Evolutionary conservation across 176 grass and related monocot species (phyloP).

Genomic region (Oryza glaberrima): DNA sequence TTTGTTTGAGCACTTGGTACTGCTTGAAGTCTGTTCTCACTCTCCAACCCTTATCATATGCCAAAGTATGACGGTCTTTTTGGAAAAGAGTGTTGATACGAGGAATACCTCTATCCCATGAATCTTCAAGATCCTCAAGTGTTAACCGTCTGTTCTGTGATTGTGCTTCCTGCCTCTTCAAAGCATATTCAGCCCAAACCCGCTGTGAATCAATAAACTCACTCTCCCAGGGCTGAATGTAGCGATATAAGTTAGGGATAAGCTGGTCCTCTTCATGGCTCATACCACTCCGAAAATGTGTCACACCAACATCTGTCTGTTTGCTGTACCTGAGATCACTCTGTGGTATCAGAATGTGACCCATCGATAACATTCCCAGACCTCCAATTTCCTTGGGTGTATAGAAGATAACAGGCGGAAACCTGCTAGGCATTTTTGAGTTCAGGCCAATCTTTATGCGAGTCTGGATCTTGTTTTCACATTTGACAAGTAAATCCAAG

Average conservation of each 20-base stretch:
- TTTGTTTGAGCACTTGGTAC: slow-evolving; percentile 99
- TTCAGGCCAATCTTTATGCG: slow-evolving; percentile 99
- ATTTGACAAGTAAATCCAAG: slow-evolving; percentile 96
- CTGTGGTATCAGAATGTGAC: slow-evolving; percentile 97
- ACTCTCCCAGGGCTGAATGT: slow-evolving; percentile 98
- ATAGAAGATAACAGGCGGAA: slow-evolving; percentile 98
- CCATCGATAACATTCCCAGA: slow-evolving; percentile 96
- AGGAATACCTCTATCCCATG: slow-evolving; percentile 98
- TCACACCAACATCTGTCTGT: slow-evolving; percentile 97
- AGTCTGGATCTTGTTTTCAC: slow-evolving; percentile 99
- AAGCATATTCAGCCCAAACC: slow-evolving; percentile 98
- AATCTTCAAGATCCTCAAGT: slow-evolving; percentile 98
- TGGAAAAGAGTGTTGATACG: slow-evolving; percentile 99
- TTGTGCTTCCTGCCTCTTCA: slow-evolving; percentile 99
- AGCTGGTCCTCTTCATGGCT: slow-evolving; percentile 99
- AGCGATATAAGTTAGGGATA: slow-evolving; percentile 96
- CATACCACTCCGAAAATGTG: slow-evolving; percentile 99
- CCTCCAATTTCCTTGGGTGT: slow-evolving; percentile 99
- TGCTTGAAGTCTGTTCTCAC: slow-evolving; percentile 98
- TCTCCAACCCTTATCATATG: slow-evolving; percentile 98
- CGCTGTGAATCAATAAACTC: slow-evolving; percentile 99
- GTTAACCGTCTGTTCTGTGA: slow-evolving; percentile 92
- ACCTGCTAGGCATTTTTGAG: slow-evolving; percentile 98
- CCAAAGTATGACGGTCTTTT: slow-evolving; percentile 91
- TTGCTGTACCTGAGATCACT: slow-evolving; percentile 94